phyloP scores from a whole-genome alignment of 305 asterid genomes.

The Withania somnifera region DNA sequence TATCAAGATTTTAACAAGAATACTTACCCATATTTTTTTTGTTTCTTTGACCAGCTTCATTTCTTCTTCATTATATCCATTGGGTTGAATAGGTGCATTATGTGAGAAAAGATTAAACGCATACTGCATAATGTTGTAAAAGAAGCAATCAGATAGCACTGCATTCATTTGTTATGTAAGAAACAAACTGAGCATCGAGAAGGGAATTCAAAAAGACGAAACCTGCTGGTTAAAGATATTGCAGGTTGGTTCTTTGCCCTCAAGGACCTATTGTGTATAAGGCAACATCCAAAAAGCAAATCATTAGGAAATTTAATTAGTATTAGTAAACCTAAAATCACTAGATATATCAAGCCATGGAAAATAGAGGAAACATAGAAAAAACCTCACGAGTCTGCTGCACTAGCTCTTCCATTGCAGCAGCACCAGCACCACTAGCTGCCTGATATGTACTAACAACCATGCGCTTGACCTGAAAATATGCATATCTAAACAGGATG shows the following conservation, averaged over 20 bases:
- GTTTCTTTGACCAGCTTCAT: constrained; percentile 96
- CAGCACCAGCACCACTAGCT: constrained; percentile 99
- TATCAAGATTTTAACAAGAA: background rate
- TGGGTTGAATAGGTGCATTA: constrained; percentile 76
- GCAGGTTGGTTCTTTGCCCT: constrained; percentile 83
- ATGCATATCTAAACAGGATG: background rate
- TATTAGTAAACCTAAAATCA: background rate
- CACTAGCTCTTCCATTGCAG: constrained; percentile 98
- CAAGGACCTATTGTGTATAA: constrained; percentile 37
- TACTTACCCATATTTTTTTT: constrained; percentile 81
- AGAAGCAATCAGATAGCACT: background rate
- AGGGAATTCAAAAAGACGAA: constrained; percentile 5
- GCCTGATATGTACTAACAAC: constrained; percentile 98
- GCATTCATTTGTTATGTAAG: background rate
- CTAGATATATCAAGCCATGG: background rate
- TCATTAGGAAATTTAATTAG: background rate
- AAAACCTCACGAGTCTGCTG: constrained; percentile 83
- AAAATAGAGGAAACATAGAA: background rate
- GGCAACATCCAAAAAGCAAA: background rate
- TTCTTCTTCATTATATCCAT: constrained; percentile 97
- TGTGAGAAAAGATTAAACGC: constrained; percentile 97
- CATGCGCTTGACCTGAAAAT: constrained; percentile 67
- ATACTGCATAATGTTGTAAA: constrained; percentile 44
- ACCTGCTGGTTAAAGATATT: constrained; percentile 77
- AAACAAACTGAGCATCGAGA: background rate